Base-by-base conservation (phyloP, 768 basidiomycete species). In the Suillus placidus region DNA sequence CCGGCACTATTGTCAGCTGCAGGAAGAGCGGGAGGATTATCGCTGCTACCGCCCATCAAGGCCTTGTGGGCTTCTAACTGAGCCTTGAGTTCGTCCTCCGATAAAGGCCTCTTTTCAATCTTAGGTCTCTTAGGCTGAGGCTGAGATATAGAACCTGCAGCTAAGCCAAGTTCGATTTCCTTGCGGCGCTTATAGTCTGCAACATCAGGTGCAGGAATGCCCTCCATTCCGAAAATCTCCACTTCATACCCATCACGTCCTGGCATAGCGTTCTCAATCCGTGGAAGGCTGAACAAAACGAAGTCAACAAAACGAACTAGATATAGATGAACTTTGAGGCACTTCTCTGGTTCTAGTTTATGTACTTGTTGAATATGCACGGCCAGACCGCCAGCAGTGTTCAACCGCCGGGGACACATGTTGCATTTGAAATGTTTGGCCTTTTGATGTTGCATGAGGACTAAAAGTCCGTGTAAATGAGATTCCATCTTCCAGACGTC, bases 151-250 rank as follows among this genome's bases (percentile, higher is more conserved):
- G 90, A 87, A 6, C 92, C 93, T 2, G 91, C 88, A 20, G 87
- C 84, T 32, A 95, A 85, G 38, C 97, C 96, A 4, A 94, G 87
- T 75, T 98, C 95, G 68, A 94, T 92, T 76, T 97, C 96, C 74
- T 97, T 97, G 69, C 93, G 89, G 61, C 94, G 91, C 74, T 94
- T 97, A 84, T 96, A 99, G 77, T 96, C 97, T 14, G 93, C 95
- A 23, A 97, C 86, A 77, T 97, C 96, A 40, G 94, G 93, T 4
- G 90, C 91, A 9, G 95, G 95, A 60, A 98, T 95, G 63, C 97
- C 97, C 76, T 97, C 97, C 97, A 99, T 99, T 30, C 97, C 97
- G 69, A 99, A 99, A 57, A 99, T 99, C 80, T 99, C 97, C 43
- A 99, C 91, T 75, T 99, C 97, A 71, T 98, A 98, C 2, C 96